Evolutionary conservation across 2,329 filamentous ascomycete species (phyloP).

Genomic region (Hawksworthiomyces lignivorus): DNA sequence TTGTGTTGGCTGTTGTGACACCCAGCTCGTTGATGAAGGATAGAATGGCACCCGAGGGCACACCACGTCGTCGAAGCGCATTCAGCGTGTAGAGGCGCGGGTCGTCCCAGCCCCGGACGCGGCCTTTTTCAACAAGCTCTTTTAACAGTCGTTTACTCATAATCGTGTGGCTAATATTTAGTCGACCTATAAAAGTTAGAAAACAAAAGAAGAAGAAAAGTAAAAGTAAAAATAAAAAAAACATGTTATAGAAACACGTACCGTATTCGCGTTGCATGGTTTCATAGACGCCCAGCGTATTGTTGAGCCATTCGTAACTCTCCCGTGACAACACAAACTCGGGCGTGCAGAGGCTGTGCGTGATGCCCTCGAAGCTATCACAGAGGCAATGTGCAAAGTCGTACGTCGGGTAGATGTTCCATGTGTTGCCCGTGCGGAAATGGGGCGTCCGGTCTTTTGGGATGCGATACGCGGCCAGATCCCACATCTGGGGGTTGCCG

Average conservation of each 20-base stretch:
- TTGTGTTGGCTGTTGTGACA: slow-evolving; percentile 72
- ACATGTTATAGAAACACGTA: not conserved
- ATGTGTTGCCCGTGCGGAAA: slow-evolving; percentile 71
- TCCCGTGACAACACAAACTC: slow-evolving; percentile 75
- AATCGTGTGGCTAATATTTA: slow-evolving; percentile 78
- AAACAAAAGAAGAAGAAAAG: not conserved
- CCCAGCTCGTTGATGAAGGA: slow-evolving; percentile 88
- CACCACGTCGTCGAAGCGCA: slow-evolving; percentile 71
- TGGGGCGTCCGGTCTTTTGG: slow-evolving; percentile 62
- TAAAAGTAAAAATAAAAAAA: not conserved
- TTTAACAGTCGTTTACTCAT: slow-evolving; percentile 80
- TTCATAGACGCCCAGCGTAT: slow-evolving; percentile 72
- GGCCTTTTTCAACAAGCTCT: slow-evolving; percentile 67
- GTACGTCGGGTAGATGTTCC: slow-evolving; percentile 93
- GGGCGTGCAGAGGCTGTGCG: slow-evolving; percentile 85
- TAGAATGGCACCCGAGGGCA: slow-evolving; percentile 81
- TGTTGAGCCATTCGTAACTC: slow-evolving; percentile 84
- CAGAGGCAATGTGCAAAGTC: slow-evolving; percentile 87
- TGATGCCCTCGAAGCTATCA: slow-evolving; percentile 87
- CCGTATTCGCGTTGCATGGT: slow-evolving; percentile 88
- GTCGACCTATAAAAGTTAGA: slow-evolving; percentile 13
- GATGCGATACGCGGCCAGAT: slow-evolving; percentile 84
- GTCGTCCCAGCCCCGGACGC: slow-evolving; percentile 85
- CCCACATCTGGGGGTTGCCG: slow-evolving; percentile 72
- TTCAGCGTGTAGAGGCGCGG: slow-evolving; percentile 84